These are phyloP conservation scores for Colletotrichum aenigma DNA, from an alignment of 2,329 filamentous ascomycete genomes.

Conservation along the genomic window DNA sequence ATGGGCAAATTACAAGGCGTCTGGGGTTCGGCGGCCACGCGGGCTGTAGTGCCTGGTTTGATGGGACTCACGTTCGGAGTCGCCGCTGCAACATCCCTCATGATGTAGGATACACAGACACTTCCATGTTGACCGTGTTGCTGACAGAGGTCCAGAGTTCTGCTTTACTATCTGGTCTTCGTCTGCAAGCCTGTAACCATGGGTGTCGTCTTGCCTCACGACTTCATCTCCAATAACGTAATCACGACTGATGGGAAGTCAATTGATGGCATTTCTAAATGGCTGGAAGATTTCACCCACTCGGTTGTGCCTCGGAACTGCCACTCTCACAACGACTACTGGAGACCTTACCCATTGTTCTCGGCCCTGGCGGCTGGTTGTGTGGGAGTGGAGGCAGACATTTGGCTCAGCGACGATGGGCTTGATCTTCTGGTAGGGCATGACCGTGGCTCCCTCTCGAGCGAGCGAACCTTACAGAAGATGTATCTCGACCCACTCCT, in stretches of 20 bases:
- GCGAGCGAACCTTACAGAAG: constrained; percentile 57
- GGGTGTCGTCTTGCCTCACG: no score
- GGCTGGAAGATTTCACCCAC: background rate
- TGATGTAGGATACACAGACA: no score
- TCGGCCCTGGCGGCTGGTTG: constrained; percentile 65
- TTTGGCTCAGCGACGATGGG: constrained; percentile 60
- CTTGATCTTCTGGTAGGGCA: constrained; percentile 66
- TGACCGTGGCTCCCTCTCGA: constrained; percentile 56
- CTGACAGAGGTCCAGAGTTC: no score
- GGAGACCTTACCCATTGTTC: constrained; percentile 65
- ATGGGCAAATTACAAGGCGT: no score
- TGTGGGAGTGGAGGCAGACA: constrained; percentile 70
- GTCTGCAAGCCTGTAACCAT: no score
- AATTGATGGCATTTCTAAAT: background rate
- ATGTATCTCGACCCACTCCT: constrained; percentile 70
- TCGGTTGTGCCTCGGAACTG: constrained; percentile 52
- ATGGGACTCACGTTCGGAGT: no score
- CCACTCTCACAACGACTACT: constrained; percentile 76
- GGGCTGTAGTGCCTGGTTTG: no score
- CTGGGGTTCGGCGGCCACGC: no score
- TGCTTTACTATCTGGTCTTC: no score
- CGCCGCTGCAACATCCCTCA: no score
- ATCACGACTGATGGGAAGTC: background rate
- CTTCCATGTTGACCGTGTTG: no score
- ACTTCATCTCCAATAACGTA: constrained; percentile 14